Conservation (phyloP, 1,284 basidiomycete genomes). For the Cryptococcus sp. region DNA sequence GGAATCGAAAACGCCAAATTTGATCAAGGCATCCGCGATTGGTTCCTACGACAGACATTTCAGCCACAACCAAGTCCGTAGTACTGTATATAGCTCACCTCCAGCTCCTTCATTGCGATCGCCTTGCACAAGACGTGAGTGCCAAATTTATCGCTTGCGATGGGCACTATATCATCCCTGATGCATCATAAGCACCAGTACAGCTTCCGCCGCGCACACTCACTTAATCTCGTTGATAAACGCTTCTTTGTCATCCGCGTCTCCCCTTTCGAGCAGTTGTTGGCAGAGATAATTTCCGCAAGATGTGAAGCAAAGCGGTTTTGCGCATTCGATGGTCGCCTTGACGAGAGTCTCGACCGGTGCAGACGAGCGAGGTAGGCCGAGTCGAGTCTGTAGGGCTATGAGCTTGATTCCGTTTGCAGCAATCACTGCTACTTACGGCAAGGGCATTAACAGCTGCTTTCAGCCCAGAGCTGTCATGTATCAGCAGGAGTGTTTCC, state of each 20-base stretch:
- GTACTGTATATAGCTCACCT: constrained; percentile 23
- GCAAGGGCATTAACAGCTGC: constrained; percentile 40
- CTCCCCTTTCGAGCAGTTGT: constrained; percentile 44
- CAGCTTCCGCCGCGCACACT: background rate
- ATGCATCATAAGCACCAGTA: background rate
- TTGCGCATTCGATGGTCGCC: constrained; percentile 42
- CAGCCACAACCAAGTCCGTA: background rate
- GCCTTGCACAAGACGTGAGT: constrained; percentile 50
- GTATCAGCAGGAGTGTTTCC: background rate
- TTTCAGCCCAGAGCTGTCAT: constrained; percentile 33
- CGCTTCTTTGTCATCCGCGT: constrained; percentile 34
- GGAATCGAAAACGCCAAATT: constrained; percentile 43
- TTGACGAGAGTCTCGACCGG: constrained; percentile 19
- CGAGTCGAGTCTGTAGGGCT: constrained; percentile 19
- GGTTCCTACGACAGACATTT: constrained; percentile 6
- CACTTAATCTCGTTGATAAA: constrained; percentile 45
- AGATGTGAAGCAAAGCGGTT: constrained; percentile 45
- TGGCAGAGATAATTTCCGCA: constrained; percentile 51
- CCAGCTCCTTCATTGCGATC: constrained; percentile 41
- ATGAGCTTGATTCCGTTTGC: background rate
- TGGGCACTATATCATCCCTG: constrained; percentile 42
- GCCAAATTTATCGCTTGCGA: constrained; percentile 49
- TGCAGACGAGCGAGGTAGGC: constrained; percentile 13
- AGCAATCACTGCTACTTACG: constrained; percentile 17
- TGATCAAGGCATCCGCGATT: constrained; percentile 38